phyloP scores from a whole-genome alignment of 2,329 filamentous ascomycete genomes.

The Dactylellina sp. region DNA sequence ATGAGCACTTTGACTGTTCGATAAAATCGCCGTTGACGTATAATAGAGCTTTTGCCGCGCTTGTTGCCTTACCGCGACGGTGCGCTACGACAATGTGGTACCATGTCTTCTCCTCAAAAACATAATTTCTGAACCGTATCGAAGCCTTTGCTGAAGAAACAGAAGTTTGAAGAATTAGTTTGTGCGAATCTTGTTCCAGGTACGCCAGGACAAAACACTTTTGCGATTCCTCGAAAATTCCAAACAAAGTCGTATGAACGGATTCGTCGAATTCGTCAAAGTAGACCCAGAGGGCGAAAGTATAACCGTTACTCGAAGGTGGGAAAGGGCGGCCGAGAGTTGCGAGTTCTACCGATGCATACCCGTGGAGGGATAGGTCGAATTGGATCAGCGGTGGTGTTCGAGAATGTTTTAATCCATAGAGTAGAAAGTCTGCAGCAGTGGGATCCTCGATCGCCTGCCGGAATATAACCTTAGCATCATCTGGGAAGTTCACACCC shows the following conservation, averaged over 20 bases:
- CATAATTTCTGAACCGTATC: conserved; percentile 87
- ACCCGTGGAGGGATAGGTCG: conserved; percentile 87
- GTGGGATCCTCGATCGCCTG: conserved; percentile 68
- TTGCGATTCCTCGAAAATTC: conserved; percentile 90
- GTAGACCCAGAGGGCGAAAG: conserved; percentile 87
- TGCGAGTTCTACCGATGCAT: conserved; percentile 88
- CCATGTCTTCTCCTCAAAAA: conserved; percentile 82
- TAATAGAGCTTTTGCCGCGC: conserved; percentile 82
- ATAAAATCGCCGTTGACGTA: conserved; percentile 94
- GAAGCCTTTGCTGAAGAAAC: conserved; percentile 86
- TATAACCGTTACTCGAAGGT: conserved; percentile 84
- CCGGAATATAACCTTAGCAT: conserved; percentile 81
- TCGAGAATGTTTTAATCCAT: conserved; percentile 78
- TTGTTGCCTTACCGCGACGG: conserved; percentile 78
- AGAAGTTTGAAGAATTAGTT: conserved; percentile 96
- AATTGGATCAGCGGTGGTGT: conserved; percentile 91
- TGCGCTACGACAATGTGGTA: conserved; percentile 95
- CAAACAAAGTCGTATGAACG: conserved; percentile 94
- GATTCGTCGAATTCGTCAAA: conserved; percentile 86
- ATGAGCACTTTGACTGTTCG: conserved; percentile 89
- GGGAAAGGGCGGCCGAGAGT: conserved; percentile 88
- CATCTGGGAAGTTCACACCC: conserved; percentile 82
- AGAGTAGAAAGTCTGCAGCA: conserved; percentile 77
- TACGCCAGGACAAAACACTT: conserved; percentile 95
- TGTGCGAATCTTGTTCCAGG: conserved; percentile 89